A percentile compares a stretch with the other conserved stretches of the same genome.
phyloP scores from a whole-genome alignment of 2,329 filamentous ascomycete species.

The Arthrobotrys entomopaga region DNA sequence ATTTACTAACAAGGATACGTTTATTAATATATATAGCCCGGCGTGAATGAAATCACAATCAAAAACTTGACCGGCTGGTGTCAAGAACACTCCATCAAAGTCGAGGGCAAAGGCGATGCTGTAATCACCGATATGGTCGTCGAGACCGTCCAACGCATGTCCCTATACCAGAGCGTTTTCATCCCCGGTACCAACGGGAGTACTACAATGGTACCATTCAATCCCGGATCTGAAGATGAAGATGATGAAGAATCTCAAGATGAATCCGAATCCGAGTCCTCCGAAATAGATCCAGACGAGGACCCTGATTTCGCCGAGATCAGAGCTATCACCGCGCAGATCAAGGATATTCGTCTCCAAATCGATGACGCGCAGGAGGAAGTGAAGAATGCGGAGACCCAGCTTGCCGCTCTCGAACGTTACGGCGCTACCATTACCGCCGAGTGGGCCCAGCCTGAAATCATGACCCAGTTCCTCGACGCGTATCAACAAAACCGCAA shows the following conservation, averaged over 20 bases:
- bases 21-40: conserved; percentile 63
- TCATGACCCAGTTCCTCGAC: conserved; percentile 61
- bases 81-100: conserved; percentile 70
- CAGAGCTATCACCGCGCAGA: conserved; percentile 55
- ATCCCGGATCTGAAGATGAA: conserved; percentile 63
- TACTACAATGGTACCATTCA: too few species aligned
- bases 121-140: conserved; percentile 73
- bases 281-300: conserved; percentile 57
- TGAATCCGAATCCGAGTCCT: conserved; percentile 57
- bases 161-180: not conserved
- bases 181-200: too few species aligned
- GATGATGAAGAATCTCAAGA: conserved; percentile 57
- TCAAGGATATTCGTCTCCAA: conserved; percentile 56
- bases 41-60: conserved; percentile 69
- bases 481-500: conserved; percentile 59
- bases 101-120: conserved; percentile 67
- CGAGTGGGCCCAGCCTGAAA: conserved; percentile 59
- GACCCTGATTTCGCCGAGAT: conserved; percentile 57
- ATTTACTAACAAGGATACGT: not conserved
- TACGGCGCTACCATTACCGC: conserved; percentile 61
- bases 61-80: conserved; percentile 68
- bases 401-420: conserved; percentile 60
- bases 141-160: conserved; percentile 64
- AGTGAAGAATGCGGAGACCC: conserved; percentile 55
- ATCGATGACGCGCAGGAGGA: conserved; percentile 58